Conservation (phyloP, 768 basidiomycete species). For the Lactarius quietus region DNA sequence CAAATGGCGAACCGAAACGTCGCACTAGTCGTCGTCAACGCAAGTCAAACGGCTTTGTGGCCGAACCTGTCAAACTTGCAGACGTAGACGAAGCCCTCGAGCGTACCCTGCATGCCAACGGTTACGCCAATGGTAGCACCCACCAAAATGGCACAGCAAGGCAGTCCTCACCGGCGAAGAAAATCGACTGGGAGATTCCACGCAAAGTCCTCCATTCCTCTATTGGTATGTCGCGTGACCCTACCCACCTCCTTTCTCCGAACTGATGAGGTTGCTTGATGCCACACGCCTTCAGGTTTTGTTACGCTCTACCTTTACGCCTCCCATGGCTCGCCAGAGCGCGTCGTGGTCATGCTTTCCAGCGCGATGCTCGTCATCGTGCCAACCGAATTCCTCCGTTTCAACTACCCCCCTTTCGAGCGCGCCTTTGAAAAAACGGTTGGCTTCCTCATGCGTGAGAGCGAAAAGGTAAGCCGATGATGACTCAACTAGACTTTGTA, state of each 20-base stretch:
- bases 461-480: slow-evolving; percentile 63
- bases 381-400: slow-evolving; percentile 72
- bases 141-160: neutral
- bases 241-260: neutral
- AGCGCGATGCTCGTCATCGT: slow-evolving; percentile 63
- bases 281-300: slow-evolving; percentile 46
- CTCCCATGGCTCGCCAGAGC: slow-evolving; percentile 44
- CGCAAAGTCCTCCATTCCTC: slow-evolving; percentile 84
- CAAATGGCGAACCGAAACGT: slow-evolving; percentile 22
- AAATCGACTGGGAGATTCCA: slow-evolving; percentile 85
- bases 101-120: slow-evolving; percentile 17
- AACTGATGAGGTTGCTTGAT: neutral
- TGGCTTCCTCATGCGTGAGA: slow-evolving; percentile 88
- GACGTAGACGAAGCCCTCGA: slow-evolving; percentile 25
- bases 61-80: slow-evolving; percentile 22
- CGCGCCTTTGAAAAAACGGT: slow-evolving; percentile 63
- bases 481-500: neutral
- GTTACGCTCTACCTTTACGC: slow-evolving; percentile 57
- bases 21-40: slow-evolving; percentile 24
- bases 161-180: slow-evolving; percentile 13
- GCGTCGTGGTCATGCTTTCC: slow-evolving; percentile 60
- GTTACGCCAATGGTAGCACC: slow-evolving; percentile 6
- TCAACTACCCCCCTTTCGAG: slow-evolving; percentile 62
- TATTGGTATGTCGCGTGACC: slow-evolving; percentile 58
- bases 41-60: slow-evolving; percentile 21